phyloP scores from a whole-genome alignment of 2,329 filamentous ascomycete species.

The Diplodia corticola region DNA sequence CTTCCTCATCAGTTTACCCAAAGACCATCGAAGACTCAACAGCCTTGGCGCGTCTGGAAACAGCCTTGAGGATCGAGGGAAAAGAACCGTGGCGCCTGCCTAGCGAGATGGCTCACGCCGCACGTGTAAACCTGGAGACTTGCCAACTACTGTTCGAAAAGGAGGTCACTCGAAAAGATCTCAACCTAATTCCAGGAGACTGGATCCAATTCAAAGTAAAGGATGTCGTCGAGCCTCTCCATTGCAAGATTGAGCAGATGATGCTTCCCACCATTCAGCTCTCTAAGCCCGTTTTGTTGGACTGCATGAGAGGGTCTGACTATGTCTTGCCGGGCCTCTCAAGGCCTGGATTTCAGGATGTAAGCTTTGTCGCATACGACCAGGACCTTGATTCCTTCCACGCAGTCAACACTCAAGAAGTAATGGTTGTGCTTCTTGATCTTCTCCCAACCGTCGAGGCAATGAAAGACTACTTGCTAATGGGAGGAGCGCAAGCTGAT shows the following conservation, averaged over 20 bases:
- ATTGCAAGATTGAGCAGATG: slow-evolving; percentile 2
- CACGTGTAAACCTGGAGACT: background rate
- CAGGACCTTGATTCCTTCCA: slow-evolving; percentile 59
- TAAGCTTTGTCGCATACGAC: slow-evolving; percentile 50
- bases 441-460: slow-evolving; percentile 62
- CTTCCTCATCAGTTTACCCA: background rate
- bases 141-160: slow-evolving; percentile 46
- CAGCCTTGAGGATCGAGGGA: no score
- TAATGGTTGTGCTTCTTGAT: slow-evolving; percentile 56
- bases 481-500: slow-evolving; percentile 39
- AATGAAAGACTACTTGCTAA: slow-evolving; percentile 53
- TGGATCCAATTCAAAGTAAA: slow-evolving; percentile 50
- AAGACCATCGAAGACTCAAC: background rate
- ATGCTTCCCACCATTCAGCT: background rate
- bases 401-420: slow-evolving; percentile 48
- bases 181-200: slow-evolving; percentile 47
- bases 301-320: background rate
- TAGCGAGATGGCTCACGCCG: background rate
- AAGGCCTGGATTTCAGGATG: slow-evolving; percentile 31
- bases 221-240: background rate
- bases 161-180: background rate
- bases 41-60: background rate
- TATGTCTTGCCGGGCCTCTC: background rate
- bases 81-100: background rate
- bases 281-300: background rate